These are phyloP conservation scores for Xylaria acuta DNA, from an alignment of 495 filamentous ascomycete genomes.

Conservation along the genomic window DNA sequence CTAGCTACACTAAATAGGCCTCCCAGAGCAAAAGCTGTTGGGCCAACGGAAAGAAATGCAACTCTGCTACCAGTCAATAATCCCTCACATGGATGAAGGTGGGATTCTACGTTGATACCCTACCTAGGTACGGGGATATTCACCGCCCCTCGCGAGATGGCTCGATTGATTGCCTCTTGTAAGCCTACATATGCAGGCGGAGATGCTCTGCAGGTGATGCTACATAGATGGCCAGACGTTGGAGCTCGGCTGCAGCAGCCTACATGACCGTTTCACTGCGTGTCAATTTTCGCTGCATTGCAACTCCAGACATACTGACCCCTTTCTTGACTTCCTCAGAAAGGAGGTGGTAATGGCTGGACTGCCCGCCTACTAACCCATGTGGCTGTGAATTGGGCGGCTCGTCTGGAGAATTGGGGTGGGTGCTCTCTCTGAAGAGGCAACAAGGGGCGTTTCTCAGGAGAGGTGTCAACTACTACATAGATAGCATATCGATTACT, in stretches of 20 bases:
- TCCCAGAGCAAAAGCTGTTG: not conserved
- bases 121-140: not conserved
- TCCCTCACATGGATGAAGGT: slow-evolving; percentile 6
- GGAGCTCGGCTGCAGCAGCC: not conserved
- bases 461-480: not conserved
- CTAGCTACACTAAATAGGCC: slow-evolving; percentile 13
- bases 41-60: slow-evolving; percentile 13
- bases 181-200: slow-evolving; percentile 17
- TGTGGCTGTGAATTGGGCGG: not conserved
- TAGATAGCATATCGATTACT: not conserved
- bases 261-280: not conserved
- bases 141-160: slow-evolving; percentile 8
- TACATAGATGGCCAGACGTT: slow-evolving; percentile 1
- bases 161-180: slow-evolving; percentile 10
- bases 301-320: slow-evolving; percentile 2
- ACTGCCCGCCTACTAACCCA: not conserved
- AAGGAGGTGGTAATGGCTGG: slow-evolving; percentile 2
- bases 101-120: not conserved
- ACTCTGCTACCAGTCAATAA: slow-evolving; percentile 14
- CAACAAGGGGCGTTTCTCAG: not conserved
- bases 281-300: slow-evolving; percentile 10
- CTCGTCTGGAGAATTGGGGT: not conserved
- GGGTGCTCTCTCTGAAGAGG: not conserved
- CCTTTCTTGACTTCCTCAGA: slow-evolving; percentile 9
- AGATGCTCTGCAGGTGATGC: not conserved